Conservation (phyloP, 225 moss, liverwort and hornwort species). For the Marchantia polymorpha region DNA sequence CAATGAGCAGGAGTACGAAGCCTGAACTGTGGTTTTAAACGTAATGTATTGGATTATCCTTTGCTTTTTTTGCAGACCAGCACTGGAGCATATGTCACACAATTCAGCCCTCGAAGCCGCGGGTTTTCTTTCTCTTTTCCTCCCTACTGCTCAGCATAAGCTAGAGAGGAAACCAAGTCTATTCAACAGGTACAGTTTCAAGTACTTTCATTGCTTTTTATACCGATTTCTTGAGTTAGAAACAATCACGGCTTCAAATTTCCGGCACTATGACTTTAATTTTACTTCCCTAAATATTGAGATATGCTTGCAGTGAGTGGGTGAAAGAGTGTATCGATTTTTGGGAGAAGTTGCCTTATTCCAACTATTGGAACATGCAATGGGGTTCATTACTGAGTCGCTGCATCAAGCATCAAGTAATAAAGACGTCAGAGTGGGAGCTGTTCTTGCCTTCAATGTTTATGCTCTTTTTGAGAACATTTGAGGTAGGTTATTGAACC, state of each 20-base stretch:
- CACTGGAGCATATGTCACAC: constrained; percentile 66
- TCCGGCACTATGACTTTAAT: background rate
- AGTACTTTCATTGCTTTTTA: background rate
- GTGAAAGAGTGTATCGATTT: constrained; percentile 57
- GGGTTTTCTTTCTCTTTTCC: constrained; percentile 73
- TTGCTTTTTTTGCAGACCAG: constrained; percentile 47
- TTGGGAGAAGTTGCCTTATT: constrained; percentile 70
- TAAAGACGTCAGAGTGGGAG: constrained; percentile 59
- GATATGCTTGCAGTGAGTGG: constrained; percentile 60
- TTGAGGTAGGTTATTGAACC: constrained; percentile 49
- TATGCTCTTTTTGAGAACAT: constrained; percentile 63
- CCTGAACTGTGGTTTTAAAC: background rate
- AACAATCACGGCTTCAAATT: background rate
- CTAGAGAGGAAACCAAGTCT: constrained; percentile 39
- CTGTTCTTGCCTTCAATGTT: constrained; percentile 67
- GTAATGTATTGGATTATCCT: background rate
- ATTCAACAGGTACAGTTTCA: constrained; percentile 48
- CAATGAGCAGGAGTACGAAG: background rate
- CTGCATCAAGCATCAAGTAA: constrained; percentile 60
- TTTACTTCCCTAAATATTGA: background rate
- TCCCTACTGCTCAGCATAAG: constrained; percentile 54
- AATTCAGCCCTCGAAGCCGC: constrained; percentile 76
- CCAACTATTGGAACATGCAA: constrained; percentile 75
- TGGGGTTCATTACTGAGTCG: constrained; percentile 74
- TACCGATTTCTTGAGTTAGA: background rate